These are phyloP conservation scores for Agrocybe pediades DNA, from an alignment of 768 basidiomycete species.

Conservation along the genomic window DNA sequence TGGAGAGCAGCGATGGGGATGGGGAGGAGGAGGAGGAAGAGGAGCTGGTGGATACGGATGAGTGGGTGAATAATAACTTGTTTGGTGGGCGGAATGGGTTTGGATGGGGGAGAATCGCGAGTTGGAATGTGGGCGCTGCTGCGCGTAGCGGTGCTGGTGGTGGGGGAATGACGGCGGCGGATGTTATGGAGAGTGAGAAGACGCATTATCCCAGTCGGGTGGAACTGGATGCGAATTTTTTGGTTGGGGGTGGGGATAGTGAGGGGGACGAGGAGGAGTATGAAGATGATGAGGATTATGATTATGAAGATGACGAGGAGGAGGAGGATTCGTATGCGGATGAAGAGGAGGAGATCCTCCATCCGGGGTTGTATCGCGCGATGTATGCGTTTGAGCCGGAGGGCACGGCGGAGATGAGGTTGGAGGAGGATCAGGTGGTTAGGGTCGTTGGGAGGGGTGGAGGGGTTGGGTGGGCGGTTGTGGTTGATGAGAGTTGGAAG, in stretches of 20 bases:
- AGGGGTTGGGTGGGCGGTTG: slow-evolving; percentile 82
- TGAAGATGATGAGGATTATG: slow-evolving; percentile 29
- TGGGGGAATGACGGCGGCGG: slow-evolving; percentile 7
- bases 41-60: slow-evolving; percentile 17
- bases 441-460: slow-evolving; percentile 74
- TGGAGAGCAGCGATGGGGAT: slow-evolving; percentile 26
- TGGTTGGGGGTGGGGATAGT: slow-evolving; percentile 17
- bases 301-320: slow-evolving; percentile 9
- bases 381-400: slow-evolving; percentile 80
- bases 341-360: slow-evolving; percentile 46
- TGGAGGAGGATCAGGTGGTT: slow-evolving; percentile 78
- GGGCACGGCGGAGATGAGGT: slow-evolving; percentile 79
- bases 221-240: slow-evolving; percentile 38
- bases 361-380: slow-evolving; percentile 76
- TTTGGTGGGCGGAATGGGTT: slow-evolving; percentile 23
- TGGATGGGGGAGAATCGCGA: slow-evolving; percentile 29
- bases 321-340: slow-evolving; percentile 25
- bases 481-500: slow-evolving; percentile 36
- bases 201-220: slow-evolving; percentile 42
- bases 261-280: slow-evolving; percentile 14
- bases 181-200: slow-evolving; percentile 16
- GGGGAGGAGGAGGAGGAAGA: slow-evolving; percentile 19
- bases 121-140: slow-evolving; percentile 24
- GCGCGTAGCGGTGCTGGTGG: slow-evolving; percentile 13
- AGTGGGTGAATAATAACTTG: slow-evolving; percentile 20